Conservation (phyloP, 768 basidiomycete genomes). For the Podaxis mareebaensis region DNA sequence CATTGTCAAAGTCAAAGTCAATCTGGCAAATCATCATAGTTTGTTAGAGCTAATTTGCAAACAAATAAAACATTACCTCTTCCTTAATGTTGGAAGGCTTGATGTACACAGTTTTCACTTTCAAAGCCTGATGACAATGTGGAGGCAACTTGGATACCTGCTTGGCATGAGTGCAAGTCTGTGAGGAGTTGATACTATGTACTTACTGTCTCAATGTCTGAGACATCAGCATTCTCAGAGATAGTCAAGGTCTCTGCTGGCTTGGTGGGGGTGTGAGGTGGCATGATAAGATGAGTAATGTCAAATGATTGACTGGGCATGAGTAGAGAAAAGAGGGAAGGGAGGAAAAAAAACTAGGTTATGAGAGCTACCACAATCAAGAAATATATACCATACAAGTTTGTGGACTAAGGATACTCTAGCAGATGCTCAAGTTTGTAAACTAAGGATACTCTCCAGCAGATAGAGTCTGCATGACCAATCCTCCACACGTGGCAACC, state of each 20-base stretch:
- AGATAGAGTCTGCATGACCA: neutral
- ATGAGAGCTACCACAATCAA: no score
- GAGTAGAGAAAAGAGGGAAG: no score
- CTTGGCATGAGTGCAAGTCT: neutral
- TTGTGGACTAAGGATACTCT: no score
- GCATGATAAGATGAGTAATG: no score
- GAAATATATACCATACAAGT: neutral
- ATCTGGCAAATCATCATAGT: neutral
- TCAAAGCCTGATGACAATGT: neutral
- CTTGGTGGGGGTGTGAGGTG: no score
- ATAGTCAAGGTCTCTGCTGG: no score
- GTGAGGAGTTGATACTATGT: no score
- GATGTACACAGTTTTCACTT: neutral
- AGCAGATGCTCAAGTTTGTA: no score
- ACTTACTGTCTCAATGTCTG: neutral
- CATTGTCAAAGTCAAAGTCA: neutral
- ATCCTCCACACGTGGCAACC: neutral
- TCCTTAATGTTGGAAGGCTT: neutral
- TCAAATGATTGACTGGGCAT: no score
- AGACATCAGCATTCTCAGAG: no score
- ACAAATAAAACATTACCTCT: neutral
- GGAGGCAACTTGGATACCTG: neutral
- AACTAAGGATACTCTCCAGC: neutral
- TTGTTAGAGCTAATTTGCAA: no score
- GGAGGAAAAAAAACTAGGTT: no score